Evolutionary conservation across 1,139 yeast species (phyloP).

Genomic region (Saccharomyces hybrid): DNA sequence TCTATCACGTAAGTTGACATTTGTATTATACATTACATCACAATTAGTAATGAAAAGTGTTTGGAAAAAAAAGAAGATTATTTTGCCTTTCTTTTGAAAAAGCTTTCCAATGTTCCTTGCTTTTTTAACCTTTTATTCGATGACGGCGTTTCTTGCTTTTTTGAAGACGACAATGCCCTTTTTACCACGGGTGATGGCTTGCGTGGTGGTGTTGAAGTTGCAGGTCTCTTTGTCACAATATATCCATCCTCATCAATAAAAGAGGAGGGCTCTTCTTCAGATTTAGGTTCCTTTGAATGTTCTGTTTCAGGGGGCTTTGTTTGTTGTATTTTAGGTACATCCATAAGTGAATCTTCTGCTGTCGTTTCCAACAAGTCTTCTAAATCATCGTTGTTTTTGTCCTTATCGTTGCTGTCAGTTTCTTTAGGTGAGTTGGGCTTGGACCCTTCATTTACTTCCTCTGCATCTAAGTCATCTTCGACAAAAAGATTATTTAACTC

Average conservation of each 20-base stretch:
- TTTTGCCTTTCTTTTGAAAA: conserved; percentile 19
- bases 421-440: conserved; percentile 4
- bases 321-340: conserved; percentile 7
- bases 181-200: conserved; percentile 7
- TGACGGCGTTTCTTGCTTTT: conserved; percentile 4
- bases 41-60: neutral
- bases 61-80: neutral
- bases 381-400: conserved; percentile 12
- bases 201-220: conserved; percentile 3
- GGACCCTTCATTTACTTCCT: conserved; percentile 9
- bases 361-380: conserved; percentile 30
- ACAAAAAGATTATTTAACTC: conserved; percentile 27
- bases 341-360: conserved; percentile 27
- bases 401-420: neutral
- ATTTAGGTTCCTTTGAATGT: conserved; percentile 4
- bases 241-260: conserved; percentile 31
- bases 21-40: neutral
- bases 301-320: conserved; percentile 1
- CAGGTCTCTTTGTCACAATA: conserved; percentile 23
- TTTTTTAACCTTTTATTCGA: conserved; percentile 13
- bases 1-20: neutral
- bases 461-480: conserved; percentile 21
- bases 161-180: conserved; percentile 6
- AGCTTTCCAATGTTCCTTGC: conserved; percentile 27
- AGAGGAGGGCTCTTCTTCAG: conserved; percentile 9